Evolutionary conservation across 495 filamentous ascomycete species (phyloP).

Genomic region (Sabuloglossum arenarium): DNA sequence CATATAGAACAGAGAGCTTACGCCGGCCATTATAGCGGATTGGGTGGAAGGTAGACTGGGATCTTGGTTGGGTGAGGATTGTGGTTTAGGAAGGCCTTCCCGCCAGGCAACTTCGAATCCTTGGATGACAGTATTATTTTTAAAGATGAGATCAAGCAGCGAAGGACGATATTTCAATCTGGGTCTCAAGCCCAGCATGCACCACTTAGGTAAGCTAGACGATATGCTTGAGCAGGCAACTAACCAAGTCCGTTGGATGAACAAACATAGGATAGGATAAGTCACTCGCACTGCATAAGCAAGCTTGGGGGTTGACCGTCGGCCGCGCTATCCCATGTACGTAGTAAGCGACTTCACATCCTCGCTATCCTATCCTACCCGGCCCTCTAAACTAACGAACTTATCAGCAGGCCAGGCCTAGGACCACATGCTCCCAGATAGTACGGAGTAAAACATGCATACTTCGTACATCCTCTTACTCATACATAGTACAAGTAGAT

Average conservation of each 20-base stretch:
- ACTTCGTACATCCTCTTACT: no score
- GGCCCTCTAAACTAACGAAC: neutral
- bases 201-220: neutral
- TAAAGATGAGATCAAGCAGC: constrained; percentile 19
- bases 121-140: constrained; percentile 8
- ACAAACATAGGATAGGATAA: no score
- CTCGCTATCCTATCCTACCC: no score
- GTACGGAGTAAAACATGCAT: neutral
- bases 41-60: no score
- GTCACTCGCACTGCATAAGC: no score
- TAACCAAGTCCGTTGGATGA: neutral
- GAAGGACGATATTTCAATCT: constrained; percentile 20
- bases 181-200: constrained; percentile 20
- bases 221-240: neutral
- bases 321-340: no score
- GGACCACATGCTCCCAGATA: neutral
- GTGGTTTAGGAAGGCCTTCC: neutral
- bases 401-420: neutral
- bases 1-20: neutral
- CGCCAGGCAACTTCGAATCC: constrained; percentile 10
- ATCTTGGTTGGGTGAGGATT: neutral
- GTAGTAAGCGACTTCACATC: no score
- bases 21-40: neutral
- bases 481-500: no score
- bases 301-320: no score